These are phyloP conservation scores for Camellia granthamiana DNA, from an alignment of 148 eudicot species.

Conservation along the genomic window DNA sequence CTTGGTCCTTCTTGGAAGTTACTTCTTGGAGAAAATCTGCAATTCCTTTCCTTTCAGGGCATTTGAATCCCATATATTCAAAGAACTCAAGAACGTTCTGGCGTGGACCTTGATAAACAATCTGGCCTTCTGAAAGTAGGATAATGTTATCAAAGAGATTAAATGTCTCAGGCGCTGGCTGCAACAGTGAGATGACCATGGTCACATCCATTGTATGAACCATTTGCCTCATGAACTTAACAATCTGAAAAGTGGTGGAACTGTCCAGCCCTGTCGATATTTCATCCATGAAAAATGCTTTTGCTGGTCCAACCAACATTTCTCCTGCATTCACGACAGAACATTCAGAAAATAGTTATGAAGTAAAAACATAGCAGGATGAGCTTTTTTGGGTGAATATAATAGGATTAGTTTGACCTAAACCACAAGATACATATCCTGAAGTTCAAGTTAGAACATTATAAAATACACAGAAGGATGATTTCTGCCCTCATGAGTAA, in stretches of 20 bases:
- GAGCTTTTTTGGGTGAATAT: too few relatives aligned
- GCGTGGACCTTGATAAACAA: slow-evolving; percentile 49
- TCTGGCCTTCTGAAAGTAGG: slow-evolving; percentile 40
- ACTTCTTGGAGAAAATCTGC: slow-evolving; percentile 52
- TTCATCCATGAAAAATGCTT: slow-evolving; percentile 48
- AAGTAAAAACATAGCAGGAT: too few relatives aligned
- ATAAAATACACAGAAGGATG: not conserved
- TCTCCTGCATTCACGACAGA: slow-evolving; percentile 27
- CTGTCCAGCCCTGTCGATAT: slow-evolving; percentile 50
- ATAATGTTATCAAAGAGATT: slow-evolving; percentile 46
- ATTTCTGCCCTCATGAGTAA: too few relatives aligned
- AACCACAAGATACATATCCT: too few relatives aligned
- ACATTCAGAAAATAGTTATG: not conserved
- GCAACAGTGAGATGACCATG: slow-evolving; percentile 44
- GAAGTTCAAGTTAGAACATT: not conserved
- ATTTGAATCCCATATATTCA: slow-evolving; percentile 35
- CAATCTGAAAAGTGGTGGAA: slow-evolving; percentile 42
- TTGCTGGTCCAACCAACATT: slow-evolving; percentile 50
- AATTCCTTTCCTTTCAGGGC: slow-evolving; percentile 44
- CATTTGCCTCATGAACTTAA: slow-evolving; percentile 41
- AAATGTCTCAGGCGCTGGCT: slow-evolving; percentile 48
- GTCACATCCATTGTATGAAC: slow-evolving; percentile 48
- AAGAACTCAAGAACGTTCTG: slow-evolving; percentile 38
- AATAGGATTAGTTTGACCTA: too few relatives aligned
- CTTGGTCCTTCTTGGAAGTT: slow-evolving; percentile 41